Evolutionary conservation across 2,329 filamentous ascomycete species (phyloP).

Genomic region (Claviceps purpurea): DNA sequence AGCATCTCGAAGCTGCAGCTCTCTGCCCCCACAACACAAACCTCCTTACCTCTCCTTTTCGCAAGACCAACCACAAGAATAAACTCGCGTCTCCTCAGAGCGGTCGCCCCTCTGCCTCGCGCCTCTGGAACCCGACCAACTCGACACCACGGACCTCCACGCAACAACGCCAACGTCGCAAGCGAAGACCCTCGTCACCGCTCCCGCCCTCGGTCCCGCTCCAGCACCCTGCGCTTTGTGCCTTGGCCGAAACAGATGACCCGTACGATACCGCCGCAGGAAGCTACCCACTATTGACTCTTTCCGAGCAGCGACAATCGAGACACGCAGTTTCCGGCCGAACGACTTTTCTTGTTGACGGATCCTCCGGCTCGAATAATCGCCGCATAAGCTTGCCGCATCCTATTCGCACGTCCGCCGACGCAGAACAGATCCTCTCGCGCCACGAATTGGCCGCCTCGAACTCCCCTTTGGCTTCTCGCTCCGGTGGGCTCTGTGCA

Average conservation of each 20-base stretch:
- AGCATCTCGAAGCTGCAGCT: background rate
- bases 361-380: constrained; percentile 28
- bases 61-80: constrained; percentile 23
- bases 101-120: constrained; percentile 31
- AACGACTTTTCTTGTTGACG: constrained; percentile 38
- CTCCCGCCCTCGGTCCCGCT: constrained; percentile 39
- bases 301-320: constrained; percentile 35
- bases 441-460: constrained; percentile 10
- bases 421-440: constrained; percentile 29
- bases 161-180: constrained; percentile 13
- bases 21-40: background rate
- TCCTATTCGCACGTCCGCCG: constrained; percentile 40
- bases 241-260: constrained; percentile 22
- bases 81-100: constrained; percentile 16
- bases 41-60: constrained; percentile 24
- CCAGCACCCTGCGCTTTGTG: constrained; percentile 28
- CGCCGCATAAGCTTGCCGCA: constrained; percentile 39
- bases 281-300: constrained; percentile 37
- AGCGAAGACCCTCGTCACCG: constrained; percentile 39
- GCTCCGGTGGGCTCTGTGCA: background rate
- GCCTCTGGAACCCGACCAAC: constrained; percentile 49
- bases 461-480: background rate
- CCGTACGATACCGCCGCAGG: constrained; percentile 25
- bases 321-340: constrained; percentile 29
- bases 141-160: constrained; percentile 35